These are phyloP conservation scores for Rhynchospora pubera DNA, from an alignment of 176 grass and related monocot species.

Conservation along the genomic window DNA sequence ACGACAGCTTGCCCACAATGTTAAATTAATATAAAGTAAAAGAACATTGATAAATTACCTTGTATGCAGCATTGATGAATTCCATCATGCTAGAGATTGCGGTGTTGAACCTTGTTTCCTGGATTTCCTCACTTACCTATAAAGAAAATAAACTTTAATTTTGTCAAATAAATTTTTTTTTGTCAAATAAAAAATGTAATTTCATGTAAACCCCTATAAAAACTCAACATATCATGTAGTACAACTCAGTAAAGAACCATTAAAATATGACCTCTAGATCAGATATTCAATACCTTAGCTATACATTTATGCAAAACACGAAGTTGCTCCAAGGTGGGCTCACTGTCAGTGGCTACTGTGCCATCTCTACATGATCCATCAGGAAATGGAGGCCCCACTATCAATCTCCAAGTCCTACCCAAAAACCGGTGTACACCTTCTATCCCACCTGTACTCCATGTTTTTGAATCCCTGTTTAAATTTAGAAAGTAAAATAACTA, in stretches of 20 bases:
- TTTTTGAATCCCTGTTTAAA: slow-evolving; percentile 71
- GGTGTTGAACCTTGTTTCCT: slow-evolving; percentile 96
- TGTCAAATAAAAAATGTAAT: neutral
- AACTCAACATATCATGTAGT: neutral
- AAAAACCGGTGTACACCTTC: slow-evolving; percentile 94
- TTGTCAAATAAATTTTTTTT: too few relatives aligned
- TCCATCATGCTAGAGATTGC: slow-evolving; percentile 98
- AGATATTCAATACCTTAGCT: slow-evolving; percentile 38
- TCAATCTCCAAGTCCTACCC: slow-evolving; percentile 86
- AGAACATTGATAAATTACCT: slow-evolving; percentile 36
- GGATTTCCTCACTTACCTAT: slow-evolving; percentile 81
- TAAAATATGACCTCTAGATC: neutral
- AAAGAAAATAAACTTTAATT: slow-evolving; percentile 19
- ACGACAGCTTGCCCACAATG: neutral
- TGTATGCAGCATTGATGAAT: slow-evolving; percentile 95
- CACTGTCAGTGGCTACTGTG: slow-evolving; percentile 39
- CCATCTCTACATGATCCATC: slow-evolving; percentile 75
- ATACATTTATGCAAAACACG: slow-evolving; percentile 86
- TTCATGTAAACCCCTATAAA: neutral
- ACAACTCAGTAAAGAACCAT: neutral
- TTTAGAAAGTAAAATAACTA: neutral
- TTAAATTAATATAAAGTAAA: slow-evolving; percentile 1
- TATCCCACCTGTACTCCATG: slow-evolving; percentile 92
- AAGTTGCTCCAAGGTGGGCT: slow-evolving; percentile 73
- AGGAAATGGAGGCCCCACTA: slow-evolving; percentile 55